These are phyloP conservation scores for Phytomonas francai DNA, from an alignment of 208 protist genomes.

Conservation along the genomic window DNA sequence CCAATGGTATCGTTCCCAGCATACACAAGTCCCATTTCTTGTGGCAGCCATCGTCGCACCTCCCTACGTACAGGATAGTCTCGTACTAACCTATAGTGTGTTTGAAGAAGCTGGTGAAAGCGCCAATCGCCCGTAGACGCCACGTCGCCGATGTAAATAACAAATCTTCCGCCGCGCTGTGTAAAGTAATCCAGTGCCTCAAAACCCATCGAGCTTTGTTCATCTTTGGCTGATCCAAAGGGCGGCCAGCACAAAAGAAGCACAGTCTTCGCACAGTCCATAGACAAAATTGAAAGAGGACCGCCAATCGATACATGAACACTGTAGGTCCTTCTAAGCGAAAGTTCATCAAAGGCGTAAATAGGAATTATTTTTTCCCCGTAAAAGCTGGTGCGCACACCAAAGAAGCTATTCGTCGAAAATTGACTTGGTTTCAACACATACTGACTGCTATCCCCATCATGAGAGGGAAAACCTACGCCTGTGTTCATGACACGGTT, in stretches of 20 bases:
- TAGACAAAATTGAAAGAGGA: slow-evolving; percentile 65
- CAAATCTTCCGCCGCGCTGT: slow-evolving; percentile 45
- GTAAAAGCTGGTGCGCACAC: slow-evolving; percentile 46
- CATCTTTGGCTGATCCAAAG: slow-evolving; percentile 78
- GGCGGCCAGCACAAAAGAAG: slow-evolving; percentile 85
- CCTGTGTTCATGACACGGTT: slow-evolving; percentile 67
- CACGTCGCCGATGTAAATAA: slow-evolving; percentile 88
- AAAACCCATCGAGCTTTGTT: slow-evolving; percentile 89
- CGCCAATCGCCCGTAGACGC: slow-evolving; percentile 84
- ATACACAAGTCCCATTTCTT: slow-evolving; percentile 87
- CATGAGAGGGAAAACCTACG: slow-evolving; percentile 12
- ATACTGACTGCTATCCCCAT: neutral
- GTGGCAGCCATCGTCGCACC: slow-evolving; percentile 76
- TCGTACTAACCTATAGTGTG: slow-evolving; percentile 73
- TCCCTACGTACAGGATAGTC: slow-evolving; percentile 81
- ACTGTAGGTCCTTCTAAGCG: slow-evolving; percentile 63
- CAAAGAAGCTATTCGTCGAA: slow-evolving; percentile 50
- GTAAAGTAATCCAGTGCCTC: slow-evolving; percentile 85
- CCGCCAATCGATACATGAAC: slow-evolving; percentile 74
- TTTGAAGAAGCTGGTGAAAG: slow-evolving; percentile 79
- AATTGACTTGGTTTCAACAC: slow-evolving; percentile 22
- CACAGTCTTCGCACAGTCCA: slow-evolving; percentile 51
- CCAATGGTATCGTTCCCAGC: slow-evolving; percentile 85
- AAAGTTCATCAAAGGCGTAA: slow-evolving; percentile 80
- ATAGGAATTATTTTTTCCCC: slow-evolving; percentile 43